Percentiles rank a stretch among this genome's conserved stretches.
phyloP scores from a whole-genome alignment of 306 rosid species.

The Elaeagnus macrophylla region DNA sequence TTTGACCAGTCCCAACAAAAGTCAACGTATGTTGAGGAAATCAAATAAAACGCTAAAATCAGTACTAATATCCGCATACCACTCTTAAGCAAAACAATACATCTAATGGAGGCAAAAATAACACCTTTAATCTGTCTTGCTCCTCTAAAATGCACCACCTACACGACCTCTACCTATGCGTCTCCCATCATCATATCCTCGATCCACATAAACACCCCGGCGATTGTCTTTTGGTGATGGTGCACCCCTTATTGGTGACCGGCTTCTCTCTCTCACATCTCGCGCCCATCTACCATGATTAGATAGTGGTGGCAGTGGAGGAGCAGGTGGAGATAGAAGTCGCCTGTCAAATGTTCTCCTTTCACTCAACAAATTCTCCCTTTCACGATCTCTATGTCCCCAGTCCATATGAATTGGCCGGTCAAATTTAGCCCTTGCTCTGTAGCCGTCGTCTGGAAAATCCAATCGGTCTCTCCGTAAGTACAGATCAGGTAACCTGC shows the following conservation, averaged over 20 bases:
- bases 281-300: constrained; percentile 56
- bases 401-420: constrained; percentile 62
- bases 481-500: constrained; percentile 55
- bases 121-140: constrained; percentile 3
- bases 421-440: constrained; percentile 70
- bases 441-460: constrained; percentile 50
- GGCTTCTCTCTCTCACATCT: constrained; percentile 66
- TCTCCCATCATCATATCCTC: constrained; percentile 57
- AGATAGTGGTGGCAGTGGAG: constrained; percentile 28
- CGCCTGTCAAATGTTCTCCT: constrained; percentile 74
- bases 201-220: constrained; percentile 37
- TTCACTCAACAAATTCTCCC: constrained; percentile 55
- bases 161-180: constrained; percentile 52
- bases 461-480: constrained; percentile 56
- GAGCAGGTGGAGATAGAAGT: constrained; percentile 46
- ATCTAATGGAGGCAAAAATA: constrained; percentile 6
- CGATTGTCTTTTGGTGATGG: constrained; percentile 56
- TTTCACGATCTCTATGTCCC: constrained; percentile 59
- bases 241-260: constrained; percentile 61
- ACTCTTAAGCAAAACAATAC: background rate
- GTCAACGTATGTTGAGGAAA: no score
- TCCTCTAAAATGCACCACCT: constrained; percentile 49
- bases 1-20: no score
- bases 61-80: constrained; percentile 7
- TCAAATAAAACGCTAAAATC: background rate